Evolutionary conservation across 2,329 filamentous ascomycete genomes (phyloP), one percentile per base, ranked within the genome.

Genomic region (Alternaria sp.): DNA sequence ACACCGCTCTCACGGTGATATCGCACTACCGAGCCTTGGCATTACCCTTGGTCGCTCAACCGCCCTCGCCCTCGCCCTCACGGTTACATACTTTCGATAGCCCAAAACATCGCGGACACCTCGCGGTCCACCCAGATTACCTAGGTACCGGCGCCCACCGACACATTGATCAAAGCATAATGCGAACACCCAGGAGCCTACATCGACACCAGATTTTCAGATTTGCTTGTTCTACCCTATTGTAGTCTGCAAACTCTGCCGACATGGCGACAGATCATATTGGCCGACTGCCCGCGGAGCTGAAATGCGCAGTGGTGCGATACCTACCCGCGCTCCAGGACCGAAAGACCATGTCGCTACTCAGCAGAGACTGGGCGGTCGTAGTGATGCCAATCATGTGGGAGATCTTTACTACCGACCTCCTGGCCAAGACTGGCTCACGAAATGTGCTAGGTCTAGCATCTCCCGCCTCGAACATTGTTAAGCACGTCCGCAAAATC

Each of bases 181-280:
- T 8, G 0, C 0, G 13, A 36, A 36, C 13, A 36, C 32, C 32
- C 32, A n/a, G 32, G 13, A 36, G 32, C 32, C 32, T 9, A 36
- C 15, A 36, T 36, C 1, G 32, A 36, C 32, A 1, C 32, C 13
- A 0, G 32, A 36, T 0, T 1, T 0, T 36, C 32, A 36, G 32
- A n/a, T n/a, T n/a, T n/a, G 1, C 32, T 36, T 36, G 15, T 36
- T n/a, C 7, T 0, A n/a, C 1, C 32, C 0, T 5, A n/a, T 0
- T 36, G 7, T 10, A 36, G 32, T 36, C 32, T 36, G 32, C 15
- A 36, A 21, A 21, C 21, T 21, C 21, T 21, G 21, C 21, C 21
- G 32, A 36, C 43, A 45, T 45, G 43, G 43, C 19, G 44, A 40
- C 36, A 17, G 19, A 46, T 23, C 12, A 23, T 1, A 15, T 46